Percentiles rank a stretch among this genome's conserved stretches.
Evolutionary conservation across 75 land plant genomes (phyloP).

Genomic region (Selaginella tamariscina): DNA sequence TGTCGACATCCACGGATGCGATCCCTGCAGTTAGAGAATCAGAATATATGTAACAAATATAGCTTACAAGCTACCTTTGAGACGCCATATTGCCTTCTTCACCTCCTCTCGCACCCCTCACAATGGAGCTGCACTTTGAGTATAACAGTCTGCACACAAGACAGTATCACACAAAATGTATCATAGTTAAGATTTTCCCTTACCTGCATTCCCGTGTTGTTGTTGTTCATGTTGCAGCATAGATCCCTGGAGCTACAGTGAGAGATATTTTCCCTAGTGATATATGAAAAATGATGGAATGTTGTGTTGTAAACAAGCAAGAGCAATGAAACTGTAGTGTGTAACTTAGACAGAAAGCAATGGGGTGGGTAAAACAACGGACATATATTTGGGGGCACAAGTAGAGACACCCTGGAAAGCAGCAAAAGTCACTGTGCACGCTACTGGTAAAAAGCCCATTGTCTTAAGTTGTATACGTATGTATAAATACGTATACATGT

Average conservation of each 20-base stretch:
- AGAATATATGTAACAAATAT: neutral
- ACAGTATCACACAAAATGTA: no score
- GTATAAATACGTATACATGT: no score
- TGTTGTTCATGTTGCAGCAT: neutral
- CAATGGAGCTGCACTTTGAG: slow-evolving; percentile 19
- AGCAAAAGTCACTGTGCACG: no score
- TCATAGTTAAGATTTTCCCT: neutral
- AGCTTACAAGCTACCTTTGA: slow-evolving; percentile 27
- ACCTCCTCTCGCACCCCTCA: slow-evolving; percentile 44
- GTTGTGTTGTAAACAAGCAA: no score
- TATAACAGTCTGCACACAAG: neutral
- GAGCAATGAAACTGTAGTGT: no score
- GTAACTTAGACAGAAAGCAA: no score
- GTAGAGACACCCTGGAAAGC: no score
- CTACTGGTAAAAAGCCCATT: no score
- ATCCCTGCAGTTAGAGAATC: slow-evolving; percentile 26
- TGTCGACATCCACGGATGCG: slow-evolving; percentile 47
- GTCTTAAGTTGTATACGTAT: no score
- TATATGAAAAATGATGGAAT: neutral
- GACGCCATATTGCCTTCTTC: slow-evolving; percentile 36
- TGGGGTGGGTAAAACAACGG: no score
- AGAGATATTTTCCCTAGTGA: neutral
- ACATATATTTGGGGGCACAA: no score
- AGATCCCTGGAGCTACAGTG: neutral
- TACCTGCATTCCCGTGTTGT: neutral